These are phyloP conservation scores for Suillus weaverae DNA, from an alignment of 768 basidiomycete species.

Conservation along the genomic window DNA sequence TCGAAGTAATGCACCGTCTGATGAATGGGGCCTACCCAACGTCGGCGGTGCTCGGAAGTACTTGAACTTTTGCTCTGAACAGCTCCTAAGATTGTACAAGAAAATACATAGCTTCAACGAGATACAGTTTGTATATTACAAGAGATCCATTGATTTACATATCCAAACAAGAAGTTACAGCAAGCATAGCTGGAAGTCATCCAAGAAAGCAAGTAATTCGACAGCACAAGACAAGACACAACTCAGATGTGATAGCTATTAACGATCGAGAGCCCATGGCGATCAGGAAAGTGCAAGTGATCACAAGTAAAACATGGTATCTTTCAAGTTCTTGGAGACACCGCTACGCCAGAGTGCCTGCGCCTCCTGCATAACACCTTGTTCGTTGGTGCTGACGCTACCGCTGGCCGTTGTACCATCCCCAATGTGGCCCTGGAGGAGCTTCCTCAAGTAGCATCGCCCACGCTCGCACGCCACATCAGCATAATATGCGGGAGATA, in stretches of 20 bases:
- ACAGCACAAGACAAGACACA: constrained; percentile 1
- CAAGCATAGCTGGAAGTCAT: not conserved
- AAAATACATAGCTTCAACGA: not conserved
- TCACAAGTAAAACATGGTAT: constrained; percentile 80
- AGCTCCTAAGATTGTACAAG: not conserved
- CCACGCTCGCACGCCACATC: constrained; percentile 56
- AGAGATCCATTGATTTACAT: not conserved
- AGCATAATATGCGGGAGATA: constrained; percentile 42
- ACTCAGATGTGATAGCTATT: not conserved
- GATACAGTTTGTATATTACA: not conserved
- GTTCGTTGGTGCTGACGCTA: constrained; percentile 42
- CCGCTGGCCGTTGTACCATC: constrained; percentile 30
- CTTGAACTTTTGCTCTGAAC: not conserved
- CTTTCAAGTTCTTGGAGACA: constrained; percentile 50
- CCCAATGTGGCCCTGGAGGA: constrained; percentile 39
- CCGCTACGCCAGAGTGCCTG: constrained; percentile 54
- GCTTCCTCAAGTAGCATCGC: constrained; percentile 50
- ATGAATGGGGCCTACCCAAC: not conserved
- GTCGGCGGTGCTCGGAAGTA: not conserved
- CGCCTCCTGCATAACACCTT: constrained; percentile 57
- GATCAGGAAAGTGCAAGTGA: not conserved
- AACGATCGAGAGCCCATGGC: not conserved
- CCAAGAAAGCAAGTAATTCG: not conserved
- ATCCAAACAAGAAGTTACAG: not conserved
- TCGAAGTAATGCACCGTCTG: not conserved